These are phyloP conservation scores for Persicaria tinctoria DNA, from an alignment of 148 eudicot species.

Conservation along the genomic window DNA sequence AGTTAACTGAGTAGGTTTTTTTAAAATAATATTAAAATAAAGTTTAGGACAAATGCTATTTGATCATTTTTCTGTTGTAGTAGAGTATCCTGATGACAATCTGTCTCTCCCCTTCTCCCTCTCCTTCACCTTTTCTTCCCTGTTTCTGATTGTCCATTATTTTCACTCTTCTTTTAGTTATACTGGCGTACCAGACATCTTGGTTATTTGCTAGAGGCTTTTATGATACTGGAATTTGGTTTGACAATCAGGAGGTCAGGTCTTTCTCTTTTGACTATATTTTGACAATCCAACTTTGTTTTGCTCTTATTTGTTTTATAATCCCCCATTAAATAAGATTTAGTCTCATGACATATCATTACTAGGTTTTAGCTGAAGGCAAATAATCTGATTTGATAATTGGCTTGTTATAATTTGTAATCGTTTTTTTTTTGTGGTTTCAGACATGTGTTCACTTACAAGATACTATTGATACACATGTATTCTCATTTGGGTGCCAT, in stretches of 20 bases:
- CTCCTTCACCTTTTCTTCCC: not conserved
- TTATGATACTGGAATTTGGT: conserved; percentile 85
- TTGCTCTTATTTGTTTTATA: not conserved
- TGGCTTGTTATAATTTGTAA: conserved; percentile 8
- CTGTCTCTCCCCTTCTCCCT: too few relatives aligned
- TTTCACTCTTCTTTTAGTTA: conserved; percentile 36
- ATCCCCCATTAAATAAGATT: conserved; percentile 3
- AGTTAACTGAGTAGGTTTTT: not conserved
- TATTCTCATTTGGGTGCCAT: conserved; percentile 77
- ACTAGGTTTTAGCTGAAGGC: conserved; percentile 7
- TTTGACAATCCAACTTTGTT: not conserved
- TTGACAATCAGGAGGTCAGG: conserved; percentile 71
- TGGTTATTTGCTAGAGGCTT: conserved; percentile 82
- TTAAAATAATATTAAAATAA: not conserved
- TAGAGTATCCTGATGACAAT: not conserved
- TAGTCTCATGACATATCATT: not conserved
- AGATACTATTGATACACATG: conserved; percentile 64
- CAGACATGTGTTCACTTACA: conserved; percentile 83
- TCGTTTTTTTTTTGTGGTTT: conserved; percentile 11
- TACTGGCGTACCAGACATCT: conserved; percentile 72
- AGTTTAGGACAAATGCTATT: not conserved
- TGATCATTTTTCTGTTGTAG: not conserved
- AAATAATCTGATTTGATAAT: not conserved
- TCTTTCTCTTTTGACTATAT: conserved; percentile 2
- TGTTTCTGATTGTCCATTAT: not conserved